Conservation (phyloP, 495 filamentous ascomycete genomes). For the Penicillium tannophilum region DNA sequence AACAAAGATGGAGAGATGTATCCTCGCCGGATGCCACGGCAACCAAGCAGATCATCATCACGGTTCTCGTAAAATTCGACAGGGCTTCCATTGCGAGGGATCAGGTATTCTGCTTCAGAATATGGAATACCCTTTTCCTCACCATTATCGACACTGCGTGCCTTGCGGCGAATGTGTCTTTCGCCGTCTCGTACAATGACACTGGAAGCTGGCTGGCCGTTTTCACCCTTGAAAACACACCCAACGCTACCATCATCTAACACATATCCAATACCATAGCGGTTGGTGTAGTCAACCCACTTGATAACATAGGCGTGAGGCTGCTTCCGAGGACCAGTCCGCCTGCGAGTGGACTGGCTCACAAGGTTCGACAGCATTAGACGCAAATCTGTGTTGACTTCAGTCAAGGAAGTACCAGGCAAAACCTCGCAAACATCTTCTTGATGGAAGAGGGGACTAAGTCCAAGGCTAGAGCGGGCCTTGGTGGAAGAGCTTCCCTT, state of each 20-base stretch:
- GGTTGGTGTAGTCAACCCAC: conserved; percentile 95
- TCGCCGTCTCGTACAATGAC: conserved; percentile 68
- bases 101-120: conserved; percentile 62
- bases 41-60: conserved; percentile 46
- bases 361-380: conserved; percentile 46
- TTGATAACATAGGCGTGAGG: conserved; percentile 68
- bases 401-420: conserved; percentile 40
- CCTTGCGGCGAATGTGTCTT: conserved; percentile 48
- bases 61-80: conserved; percentile 82
- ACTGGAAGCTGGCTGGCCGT: conserved; percentile 62
- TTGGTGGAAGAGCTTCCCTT: conserved; percentile 36
- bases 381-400: conserved; percentile 45
- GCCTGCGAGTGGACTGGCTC: conserved; percentile 37
- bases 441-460: conserved; percentile 41
- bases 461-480: conserved; percentile 43
- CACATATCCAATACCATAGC: conserved; percentile 84
- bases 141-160: conserved; percentile 58
- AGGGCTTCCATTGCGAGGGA: conserved; percentile 62
- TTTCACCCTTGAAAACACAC: conserved; percentile 72
- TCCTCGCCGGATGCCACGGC: conserved; percentile 62
- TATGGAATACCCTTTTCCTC: conserved; percentile 55
- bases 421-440: conserved; percentile 42
- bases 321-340: conserved; percentile 32
- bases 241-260: conserved; percentile 82
- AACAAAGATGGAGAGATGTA: conserved; percentile 63